Percentiles rank a stretch among this genome's conserved stretches.
Conservation (phyloP, 305 asterid genomes). For the Euphrasia arctica region DNA sequence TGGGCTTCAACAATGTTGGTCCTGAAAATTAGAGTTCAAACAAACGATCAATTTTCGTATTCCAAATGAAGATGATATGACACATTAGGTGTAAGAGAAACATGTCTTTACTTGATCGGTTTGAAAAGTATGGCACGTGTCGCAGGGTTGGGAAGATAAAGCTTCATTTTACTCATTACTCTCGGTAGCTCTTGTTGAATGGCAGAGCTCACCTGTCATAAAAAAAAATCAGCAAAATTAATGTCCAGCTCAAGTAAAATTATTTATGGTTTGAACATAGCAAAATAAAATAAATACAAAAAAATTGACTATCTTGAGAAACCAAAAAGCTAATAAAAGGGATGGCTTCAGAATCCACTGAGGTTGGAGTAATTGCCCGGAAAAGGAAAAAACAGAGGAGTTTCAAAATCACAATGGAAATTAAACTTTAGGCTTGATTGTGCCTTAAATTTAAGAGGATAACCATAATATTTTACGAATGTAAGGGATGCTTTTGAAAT, state of each 20-base stretch:
- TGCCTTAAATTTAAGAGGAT: neutral
- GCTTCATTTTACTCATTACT: slow-evolving; percentile 87
- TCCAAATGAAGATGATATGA: neutral
- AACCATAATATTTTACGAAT: neutral
- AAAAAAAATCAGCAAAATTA: slow-evolving; percentile 1
- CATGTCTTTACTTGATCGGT: slow-evolving; percentile 83
- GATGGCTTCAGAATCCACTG: neutral
- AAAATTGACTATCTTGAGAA: neutral
- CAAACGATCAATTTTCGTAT: neutral
- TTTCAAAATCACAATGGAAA: neutral
- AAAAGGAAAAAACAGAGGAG: neutral
- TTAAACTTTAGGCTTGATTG: too few relatives aligned
- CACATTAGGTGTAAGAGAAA: neutral
- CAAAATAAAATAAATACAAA: neutral
- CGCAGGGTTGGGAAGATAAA: slow-evolving; percentile 89
- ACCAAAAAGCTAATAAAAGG: neutral
- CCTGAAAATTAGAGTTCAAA: slow-evolving; percentile 44
- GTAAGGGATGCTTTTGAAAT: neutral
- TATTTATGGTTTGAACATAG: neutral
- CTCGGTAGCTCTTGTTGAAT: slow-evolving; percentile 77
- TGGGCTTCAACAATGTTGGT: slow-evolving; percentile 91
- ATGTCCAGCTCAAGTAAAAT: neutral
- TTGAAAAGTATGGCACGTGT: slow-evolving; percentile 92
- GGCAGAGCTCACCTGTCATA: slow-evolving; percentile 69
- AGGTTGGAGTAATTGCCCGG: neutral